A percentile compares a stretch with the other conserved stretches of the same genome.
These are phyloP conservation scores for Halenospora varia DNA, from an alignment of 495 filamentous ascomycete genomes.

Conservation along the genomic window DNA sequence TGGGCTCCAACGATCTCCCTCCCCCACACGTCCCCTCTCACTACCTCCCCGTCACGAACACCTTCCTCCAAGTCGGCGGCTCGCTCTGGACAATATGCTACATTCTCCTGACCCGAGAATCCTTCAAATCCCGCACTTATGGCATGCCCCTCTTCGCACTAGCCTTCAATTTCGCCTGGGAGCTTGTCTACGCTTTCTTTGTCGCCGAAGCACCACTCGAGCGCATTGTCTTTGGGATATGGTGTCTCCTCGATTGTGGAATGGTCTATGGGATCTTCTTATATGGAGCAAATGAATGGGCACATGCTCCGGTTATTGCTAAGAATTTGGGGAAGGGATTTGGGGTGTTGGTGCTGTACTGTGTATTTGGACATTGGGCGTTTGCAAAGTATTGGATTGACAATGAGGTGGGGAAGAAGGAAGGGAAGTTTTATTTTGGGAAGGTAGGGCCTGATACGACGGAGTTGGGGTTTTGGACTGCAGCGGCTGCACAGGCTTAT, in stretches of 20 bases:
- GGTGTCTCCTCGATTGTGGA: conserved; percentile 38
- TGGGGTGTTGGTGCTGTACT: conserved; percentile 24
- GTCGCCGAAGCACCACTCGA: conserved; percentile 36
- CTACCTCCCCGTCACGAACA: conserved; percentile 31
- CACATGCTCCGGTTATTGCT: conserved; percentile 30
- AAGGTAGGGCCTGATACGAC: conserved; percentile 35
- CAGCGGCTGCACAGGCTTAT: conserved; percentile 27
- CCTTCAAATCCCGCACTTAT: conserved; percentile 35
- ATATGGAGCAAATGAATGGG: conserved; percentile 34
- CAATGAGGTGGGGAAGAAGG: conserved; percentile 28
- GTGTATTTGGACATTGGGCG: conserved; percentile 26
- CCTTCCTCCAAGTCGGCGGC: conserved; percentile 35
- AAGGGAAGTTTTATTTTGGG: conserved; percentile 35
- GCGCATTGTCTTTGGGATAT: conserved; percentile 34
- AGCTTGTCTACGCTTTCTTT: conserved; percentile 36
- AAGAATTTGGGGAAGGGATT: conserved; percentile 32
- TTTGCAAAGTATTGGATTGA: conserved; percentile 37
- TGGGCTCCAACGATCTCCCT: conserved; percentile 38
- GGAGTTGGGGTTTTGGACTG: conserved; percentile 40
- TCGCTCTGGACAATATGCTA: conserved; percentile 38
- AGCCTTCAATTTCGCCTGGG: conserved; percentile 41
- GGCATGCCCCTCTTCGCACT: conserved; percentile 42
- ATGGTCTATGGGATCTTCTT: conserved; percentile 35
- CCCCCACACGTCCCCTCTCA: conserved; percentile 33
- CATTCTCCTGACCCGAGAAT: conserved; percentile 35